A percentile compares a stretch with the other conserved stretches of the same genome.
phyloP scores from a whole-genome alignment of 495 filamentous ascomycete species.

The Articulospora tetracladia region DNA sequence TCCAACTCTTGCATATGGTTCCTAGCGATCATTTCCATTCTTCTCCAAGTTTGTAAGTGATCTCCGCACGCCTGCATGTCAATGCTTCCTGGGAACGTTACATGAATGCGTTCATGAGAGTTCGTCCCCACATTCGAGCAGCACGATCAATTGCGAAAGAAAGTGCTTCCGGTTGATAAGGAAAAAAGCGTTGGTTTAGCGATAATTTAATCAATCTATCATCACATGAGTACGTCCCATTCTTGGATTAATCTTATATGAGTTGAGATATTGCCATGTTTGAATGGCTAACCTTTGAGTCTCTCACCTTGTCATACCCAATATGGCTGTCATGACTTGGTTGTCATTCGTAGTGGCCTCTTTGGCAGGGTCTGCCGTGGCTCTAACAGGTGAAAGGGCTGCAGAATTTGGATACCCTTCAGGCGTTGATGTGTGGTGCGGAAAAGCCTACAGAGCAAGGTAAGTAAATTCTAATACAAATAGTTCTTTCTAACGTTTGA shows the following conservation, averaged over 20 bases:
- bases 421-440: constrained; percentile 9
- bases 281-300: background rate
- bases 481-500: background rate
- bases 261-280: background rate
- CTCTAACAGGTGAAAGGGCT: background rate
- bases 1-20: too few species aligned
- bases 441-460: constrained; percentile 10
- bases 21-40: too few species aligned
- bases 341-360: background rate
- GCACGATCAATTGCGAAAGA: background rate
- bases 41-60: background rate
- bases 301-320: background rate
- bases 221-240: background rate
- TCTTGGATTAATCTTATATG: background rate
- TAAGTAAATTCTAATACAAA: background rate
- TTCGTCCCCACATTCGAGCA: background rate
- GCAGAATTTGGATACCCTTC: constrained; percentile 5
- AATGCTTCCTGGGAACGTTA: background rate
- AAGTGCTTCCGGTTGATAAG: background rate
- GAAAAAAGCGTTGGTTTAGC: background rate
- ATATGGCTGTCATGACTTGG: background rate
- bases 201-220: background rate
- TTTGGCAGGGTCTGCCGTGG: background rate
- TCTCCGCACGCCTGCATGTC: background rate
- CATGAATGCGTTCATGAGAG: background rate